These are phyloP conservation scores for Daldinia vernicosa DNA, from an alignment of 495 filamentous ascomycete species.

Conservation along the genomic window DNA sequence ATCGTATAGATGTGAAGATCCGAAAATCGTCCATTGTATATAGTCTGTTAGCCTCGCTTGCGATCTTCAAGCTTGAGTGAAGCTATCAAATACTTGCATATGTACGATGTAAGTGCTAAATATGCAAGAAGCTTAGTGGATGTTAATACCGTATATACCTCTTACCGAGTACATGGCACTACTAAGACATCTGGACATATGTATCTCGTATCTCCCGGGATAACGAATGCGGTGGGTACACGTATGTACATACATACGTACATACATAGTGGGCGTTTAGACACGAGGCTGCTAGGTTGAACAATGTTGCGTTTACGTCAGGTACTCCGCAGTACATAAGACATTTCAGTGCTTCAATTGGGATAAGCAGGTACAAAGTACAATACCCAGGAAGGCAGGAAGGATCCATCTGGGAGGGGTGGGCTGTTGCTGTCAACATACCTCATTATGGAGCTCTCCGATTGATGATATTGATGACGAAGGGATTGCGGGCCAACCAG, in stretches of 20 bases:
- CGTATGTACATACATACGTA: constrained; percentile 17
- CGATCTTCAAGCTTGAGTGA: background rate
- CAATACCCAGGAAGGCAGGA: too few relatives aligned
- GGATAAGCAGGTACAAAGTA: too few relatives aligned
- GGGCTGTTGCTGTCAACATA: background rate
- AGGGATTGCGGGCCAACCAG: constrained; percentile 37
- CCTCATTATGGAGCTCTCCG: background rate
- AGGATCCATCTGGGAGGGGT: background rate
- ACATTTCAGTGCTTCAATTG: too few relatives aligned
- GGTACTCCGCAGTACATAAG: background rate
- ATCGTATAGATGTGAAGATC: constrained; percentile 79
- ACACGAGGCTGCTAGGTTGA: background rate
- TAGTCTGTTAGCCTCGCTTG: background rate
- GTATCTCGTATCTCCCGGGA: constrained; percentile 8
- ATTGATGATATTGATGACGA: constrained; percentile 35
- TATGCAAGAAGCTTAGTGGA: background rate
- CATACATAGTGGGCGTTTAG: background rate
- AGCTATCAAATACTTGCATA: background rate
- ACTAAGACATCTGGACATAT: too few relatives aligned
- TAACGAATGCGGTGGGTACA: constrained; percentile 36
- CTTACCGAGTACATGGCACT: constrained; percentile 4
- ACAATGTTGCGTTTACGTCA: background rate
- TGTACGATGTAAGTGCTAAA: background rate
- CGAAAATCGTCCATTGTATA: constrained; percentile 54
- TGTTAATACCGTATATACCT: background rate